A percentile compares a stretch with the other conserved stretches of the same genome.
phyloP scores from a whole-genome alignment of 331 rosid species.

The Phaseolus coccineus region DNA sequence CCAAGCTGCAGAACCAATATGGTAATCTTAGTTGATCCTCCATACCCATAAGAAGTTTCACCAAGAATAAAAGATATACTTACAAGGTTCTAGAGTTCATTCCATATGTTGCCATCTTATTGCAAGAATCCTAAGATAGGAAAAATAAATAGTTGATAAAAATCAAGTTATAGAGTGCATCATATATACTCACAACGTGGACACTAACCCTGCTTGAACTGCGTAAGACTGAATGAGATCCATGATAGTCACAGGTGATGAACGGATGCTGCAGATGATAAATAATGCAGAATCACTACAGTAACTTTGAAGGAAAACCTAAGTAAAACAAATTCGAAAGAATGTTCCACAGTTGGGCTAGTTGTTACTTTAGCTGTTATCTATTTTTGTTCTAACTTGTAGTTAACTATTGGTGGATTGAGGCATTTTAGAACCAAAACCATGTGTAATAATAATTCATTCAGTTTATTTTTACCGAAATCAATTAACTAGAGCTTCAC shows the following conservation, averaged over 20 bases:
- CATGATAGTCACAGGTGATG: conserved; percentile 67
- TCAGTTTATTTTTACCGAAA: background rate
- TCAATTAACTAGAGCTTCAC: background rate
- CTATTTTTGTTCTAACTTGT: background rate
- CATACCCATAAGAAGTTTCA: conserved; percentile 37
- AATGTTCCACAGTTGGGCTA: background rate
- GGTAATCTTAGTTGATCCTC: conserved; percentile 33
- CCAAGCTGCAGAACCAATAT: conserved; percentile 56
- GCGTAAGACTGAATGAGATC: conserved; percentile 50
- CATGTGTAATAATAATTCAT: background rate
- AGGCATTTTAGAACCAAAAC: background rate
- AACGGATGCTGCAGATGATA: conserved; percentile 80
- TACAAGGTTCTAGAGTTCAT: conserved; percentile 64
- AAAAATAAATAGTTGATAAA: conserved; percentile 30
- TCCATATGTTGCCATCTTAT: conserved; percentile 56
- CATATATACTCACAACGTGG: conserved; percentile 30
- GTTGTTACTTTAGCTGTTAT: background rate
- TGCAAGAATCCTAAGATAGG: conserved; percentile 65
- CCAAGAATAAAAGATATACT: conserved; percentile 46
- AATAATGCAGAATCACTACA: conserved; percentile 36
- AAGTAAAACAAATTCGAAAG: conserved; percentile 9
- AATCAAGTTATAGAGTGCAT: conserved; percentile 33
- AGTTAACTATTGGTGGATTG: background rate
- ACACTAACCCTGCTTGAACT: conserved; percentile 68
- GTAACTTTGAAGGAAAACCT: conserved; percentile 27